phyloP scores from a whole-genome alignment of 306 rosid genomes.

The Begonia loranthoides region DNA sequence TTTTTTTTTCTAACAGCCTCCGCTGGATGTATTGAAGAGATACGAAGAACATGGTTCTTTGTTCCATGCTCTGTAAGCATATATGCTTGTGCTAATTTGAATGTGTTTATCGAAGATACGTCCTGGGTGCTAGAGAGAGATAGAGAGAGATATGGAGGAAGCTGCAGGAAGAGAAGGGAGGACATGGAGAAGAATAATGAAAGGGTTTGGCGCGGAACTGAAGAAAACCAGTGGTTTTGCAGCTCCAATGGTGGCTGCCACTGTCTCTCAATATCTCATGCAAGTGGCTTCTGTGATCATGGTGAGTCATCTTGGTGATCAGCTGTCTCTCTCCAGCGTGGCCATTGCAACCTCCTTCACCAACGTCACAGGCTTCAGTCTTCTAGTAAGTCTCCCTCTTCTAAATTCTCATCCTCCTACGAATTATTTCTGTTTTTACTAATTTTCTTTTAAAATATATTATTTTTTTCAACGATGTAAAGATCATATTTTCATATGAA shows the following conservation, averaged over 20 bases:
- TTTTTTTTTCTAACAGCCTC: too few relatives aligned
- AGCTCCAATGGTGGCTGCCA: conserved; percentile 1
- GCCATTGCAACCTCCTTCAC: conserved; percentile 4
- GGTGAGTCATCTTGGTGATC: conserved; percentile 4
- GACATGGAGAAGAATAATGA: not conserved
- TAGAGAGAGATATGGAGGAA: not conserved
- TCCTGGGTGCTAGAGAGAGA: too few relatives aligned
- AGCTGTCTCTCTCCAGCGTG: not conserved
- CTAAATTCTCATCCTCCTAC: not conserved
- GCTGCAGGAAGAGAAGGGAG: not conserved
- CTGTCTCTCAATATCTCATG: not conserved
- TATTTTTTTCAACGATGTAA: too few relatives aligned
- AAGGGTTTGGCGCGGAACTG: not conserved
- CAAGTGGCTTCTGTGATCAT: not conserved
- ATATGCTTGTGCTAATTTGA: too few relatives aligned
- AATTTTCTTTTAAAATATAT: not conserved
- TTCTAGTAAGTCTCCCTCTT: not conserved
- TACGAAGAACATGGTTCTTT: too few relatives aligned
- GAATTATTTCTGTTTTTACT: too few relatives aligned
- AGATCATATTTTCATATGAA: not conserved
- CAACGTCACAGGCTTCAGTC: too few relatives aligned
- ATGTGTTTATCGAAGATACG: too few relatives aligned
- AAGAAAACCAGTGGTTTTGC: not conserved
- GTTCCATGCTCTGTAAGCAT: too few relatives aligned
- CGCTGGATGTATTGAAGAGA: too few relatives aligned